Conservation (phyloP, 768 basidiomycete species). For the Panaeolus cyanescens region DNA sequence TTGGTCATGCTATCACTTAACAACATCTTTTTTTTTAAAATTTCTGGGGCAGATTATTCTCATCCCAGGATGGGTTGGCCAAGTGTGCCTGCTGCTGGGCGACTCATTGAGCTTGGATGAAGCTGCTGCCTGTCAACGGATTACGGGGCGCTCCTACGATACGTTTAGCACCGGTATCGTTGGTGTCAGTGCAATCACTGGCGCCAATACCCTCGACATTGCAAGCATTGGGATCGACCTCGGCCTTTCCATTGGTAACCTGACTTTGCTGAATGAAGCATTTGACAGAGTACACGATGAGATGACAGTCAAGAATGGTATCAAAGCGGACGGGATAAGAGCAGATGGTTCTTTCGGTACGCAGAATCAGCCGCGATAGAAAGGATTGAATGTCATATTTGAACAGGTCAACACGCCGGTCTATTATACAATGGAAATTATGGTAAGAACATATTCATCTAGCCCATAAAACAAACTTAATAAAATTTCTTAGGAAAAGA, state of each 20-base stretch:
- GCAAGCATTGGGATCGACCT: constrained; percentile 59
- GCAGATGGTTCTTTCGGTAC: constrained; percentile 48
- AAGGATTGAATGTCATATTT: background rate
- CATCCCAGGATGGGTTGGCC: constrained; percentile 54
- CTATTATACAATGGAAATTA: constrained; percentile 72
- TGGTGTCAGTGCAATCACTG: constrained; percentile 50
- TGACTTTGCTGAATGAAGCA: constrained; percentile 44
- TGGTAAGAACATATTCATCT: constrained; percentile 31
- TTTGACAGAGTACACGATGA: constrained; percentile 52
- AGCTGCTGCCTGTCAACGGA: constrained; percentile 43
- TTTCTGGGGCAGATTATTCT: constrained; percentile 47
- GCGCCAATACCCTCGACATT: constrained; percentile 65
- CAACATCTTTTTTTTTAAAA: too few species aligned
- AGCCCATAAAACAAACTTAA: background rate
- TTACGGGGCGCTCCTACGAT: constrained; percentile 50
- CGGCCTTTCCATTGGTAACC: constrained; percentile 39
- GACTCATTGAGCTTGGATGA: constrained; percentile 41
- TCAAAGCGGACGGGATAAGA: constrained; percentile 60
- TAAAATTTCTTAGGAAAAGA: constrained; percentile 34
- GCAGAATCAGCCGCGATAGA: background rate
- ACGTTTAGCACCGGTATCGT: constrained; percentile 42
- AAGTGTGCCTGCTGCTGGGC: constrained; percentile 54
- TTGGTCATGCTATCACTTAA: constrained; percentile 20
- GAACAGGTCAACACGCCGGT: constrained; percentile 54
- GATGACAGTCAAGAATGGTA: constrained; percentile 43